Evolutionary conservation across 371 early-diverging fungal genomes (phyloP).

Genomic region (Mucor sp.): DNA sequence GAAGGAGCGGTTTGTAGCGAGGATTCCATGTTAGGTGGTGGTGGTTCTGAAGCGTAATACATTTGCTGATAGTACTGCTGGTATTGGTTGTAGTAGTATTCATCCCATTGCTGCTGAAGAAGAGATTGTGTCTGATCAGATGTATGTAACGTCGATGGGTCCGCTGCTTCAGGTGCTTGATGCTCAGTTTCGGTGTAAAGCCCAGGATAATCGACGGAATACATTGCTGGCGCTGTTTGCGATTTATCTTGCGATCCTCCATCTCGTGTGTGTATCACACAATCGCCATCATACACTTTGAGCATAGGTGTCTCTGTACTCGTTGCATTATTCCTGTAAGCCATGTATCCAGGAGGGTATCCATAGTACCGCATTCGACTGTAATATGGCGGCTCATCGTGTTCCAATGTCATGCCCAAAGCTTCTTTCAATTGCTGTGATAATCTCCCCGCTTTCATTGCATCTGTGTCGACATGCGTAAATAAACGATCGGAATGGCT

Average conservation of each 20-base stretch:
- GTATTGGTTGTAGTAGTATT: not conserved
- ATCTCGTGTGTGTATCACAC: not conserved
- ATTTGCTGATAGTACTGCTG: not conserved
- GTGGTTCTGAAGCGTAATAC: not conserved
- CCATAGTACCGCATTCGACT: constrained; percentile 21
- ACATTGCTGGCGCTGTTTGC: not conserved
- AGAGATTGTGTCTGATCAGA: not conserved
- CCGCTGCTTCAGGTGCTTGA: not conserved
- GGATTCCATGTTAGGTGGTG: not conserved
- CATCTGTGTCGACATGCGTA: not conserved
- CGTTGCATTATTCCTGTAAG: not conserved
- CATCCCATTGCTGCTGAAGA: not conserved
- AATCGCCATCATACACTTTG: not conserved
- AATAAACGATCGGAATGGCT: not conserved
- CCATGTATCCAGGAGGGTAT: constrained; percentile 27
- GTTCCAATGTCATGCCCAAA: constrained; percentile 8
- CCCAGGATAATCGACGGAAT: not conserved
- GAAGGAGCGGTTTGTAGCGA: not conserved
- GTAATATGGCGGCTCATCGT: constrained; percentile 24
- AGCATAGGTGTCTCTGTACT: not conserved
- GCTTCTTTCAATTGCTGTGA: constrained; percentile 19
- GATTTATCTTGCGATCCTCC: not conserved
- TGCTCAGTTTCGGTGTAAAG: not conserved
- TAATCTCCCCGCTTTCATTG: constrained; percentile 17
- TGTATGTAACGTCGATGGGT: too few species aligned